phyloP scores from a whole-genome alignment of 148 eudicot genomes.

The Silene latifolia region DNA sequence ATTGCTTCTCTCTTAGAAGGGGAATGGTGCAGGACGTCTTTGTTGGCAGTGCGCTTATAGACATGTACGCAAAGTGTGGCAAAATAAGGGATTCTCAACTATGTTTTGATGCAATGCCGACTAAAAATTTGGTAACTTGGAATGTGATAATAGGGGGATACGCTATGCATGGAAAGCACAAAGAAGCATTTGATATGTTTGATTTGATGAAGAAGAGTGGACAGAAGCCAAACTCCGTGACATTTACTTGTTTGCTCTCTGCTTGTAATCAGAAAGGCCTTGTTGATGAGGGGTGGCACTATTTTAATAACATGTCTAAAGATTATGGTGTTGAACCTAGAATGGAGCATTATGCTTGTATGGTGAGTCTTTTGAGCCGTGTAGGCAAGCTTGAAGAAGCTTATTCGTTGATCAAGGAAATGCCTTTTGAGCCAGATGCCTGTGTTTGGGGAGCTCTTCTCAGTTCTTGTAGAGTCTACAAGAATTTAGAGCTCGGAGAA shows the following conservation, averaged over 20 bases:
- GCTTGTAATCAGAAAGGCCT: conserved; percentile 71
- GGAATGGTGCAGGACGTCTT: conserved; percentile 44
- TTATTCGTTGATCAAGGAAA: conserved; percentile 45
- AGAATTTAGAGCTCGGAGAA: conserved; percentile 48
- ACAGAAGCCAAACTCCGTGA: conserved; percentile 48
- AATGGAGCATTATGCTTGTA: conserved; percentile 68
- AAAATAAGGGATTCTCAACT: conserved; percentile 47
- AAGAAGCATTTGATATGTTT: conserved; percentile 52
- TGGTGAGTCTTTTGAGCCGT: conserved; percentile 69
- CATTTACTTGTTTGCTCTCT: conserved; percentile 54
- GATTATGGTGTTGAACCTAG: conserved; percentile 48
- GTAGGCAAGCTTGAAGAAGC: conserved; percentile 69
- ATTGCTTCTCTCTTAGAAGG: conserved; percentile 54
- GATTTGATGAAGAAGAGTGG: conserved; percentile 48
- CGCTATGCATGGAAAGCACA: conserved; percentile 64
- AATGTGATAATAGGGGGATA: conserved; percentile 63
- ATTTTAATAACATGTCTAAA: conserved; percentile 45
- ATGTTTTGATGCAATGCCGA: conserved; percentile 54
- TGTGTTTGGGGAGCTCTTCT: conserved; percentile 78
- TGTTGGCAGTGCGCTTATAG: conserved; percentile 66
- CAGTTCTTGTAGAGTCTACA: conserved; percentile 56
- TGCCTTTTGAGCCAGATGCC: conserved; percentile 67
- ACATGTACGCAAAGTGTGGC: conserved; percentile 82
- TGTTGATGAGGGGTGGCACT: conserved; percentile 42
- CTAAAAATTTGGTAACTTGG: conserved; percentile 52